A percentile compares a stretch with the other conserved stretches of the same genome.
Evolutionary conservation across 2,329 filamentous ascomycete genomes (phyloP).

Genomic region (Monosporascus sp.): DNA sequence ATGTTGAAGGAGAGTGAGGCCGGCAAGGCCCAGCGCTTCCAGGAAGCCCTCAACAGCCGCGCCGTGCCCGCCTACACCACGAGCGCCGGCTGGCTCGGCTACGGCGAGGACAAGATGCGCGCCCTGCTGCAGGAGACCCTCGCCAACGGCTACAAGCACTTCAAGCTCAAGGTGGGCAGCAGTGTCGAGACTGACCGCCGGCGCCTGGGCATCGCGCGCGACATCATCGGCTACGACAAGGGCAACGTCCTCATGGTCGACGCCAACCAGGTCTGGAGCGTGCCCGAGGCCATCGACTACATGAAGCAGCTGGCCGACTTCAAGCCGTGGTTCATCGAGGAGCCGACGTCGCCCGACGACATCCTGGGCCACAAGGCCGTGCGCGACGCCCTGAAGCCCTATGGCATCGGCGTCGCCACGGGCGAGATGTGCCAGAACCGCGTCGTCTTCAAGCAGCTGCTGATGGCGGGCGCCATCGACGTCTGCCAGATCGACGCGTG

Average conservation of each 20-base stretch:
- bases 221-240: slow-evolving; percentile 75
- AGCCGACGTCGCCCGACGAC: slow-evolving; percentile 86
- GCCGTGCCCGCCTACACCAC: slow-evolving; percentile 91
- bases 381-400: slow-evolving; percentile 68
- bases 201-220: slow-evolving; percentile 66
- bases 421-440: slow-evolving; percentile 96
- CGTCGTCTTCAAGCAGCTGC: slow-evolving; percentile 88
- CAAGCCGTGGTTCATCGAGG: slow-evolving; percentile 91
- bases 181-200: slow-evolving; percentile 66
- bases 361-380: slow-evolving; percentile 83
- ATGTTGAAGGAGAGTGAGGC: slow-evolving; percentile 61
- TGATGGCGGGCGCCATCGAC: slow-evolving; percentile 74
- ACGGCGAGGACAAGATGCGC: slow-evolving; percentile 83
- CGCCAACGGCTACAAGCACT: slow-evolving; percentile 71
- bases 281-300: slow-evolving; percentile 81
- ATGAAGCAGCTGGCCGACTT: slow-evolving; percentile 79
- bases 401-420: slow-evolving; percentile 78
- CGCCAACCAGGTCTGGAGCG: slow-evolving; percentile 89
- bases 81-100: slow-evolving; percentile 86
- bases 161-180: slow-evolving; percentile 85
- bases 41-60: slow-evolving; percentile 65
- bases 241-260: slow-evolving; percentile 89
- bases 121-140: slow-evolving; percentile 68
- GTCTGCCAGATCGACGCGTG: slow-evolving; percentile 89
- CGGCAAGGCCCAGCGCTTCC: slow-evolving; percentile 65